These are phyloP conservation scores for Spizellomyces sp. DNA, from an alignment of 192 early-diverging fungal species.

Conservation along the genomic window DNA sequence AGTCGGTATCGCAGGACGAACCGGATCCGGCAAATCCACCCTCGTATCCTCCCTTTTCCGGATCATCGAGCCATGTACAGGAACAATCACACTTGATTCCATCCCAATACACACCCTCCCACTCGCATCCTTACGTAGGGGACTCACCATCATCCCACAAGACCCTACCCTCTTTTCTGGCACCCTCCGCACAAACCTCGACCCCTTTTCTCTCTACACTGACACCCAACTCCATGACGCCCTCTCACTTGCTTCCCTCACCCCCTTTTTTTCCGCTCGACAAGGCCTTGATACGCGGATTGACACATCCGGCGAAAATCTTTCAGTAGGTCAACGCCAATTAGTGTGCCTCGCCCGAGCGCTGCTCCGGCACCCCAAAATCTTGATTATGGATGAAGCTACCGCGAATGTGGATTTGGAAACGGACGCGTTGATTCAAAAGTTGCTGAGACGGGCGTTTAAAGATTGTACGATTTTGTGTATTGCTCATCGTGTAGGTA, in stretches of 20 bases:
- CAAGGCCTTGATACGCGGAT: slow-evolving; percentile 67
- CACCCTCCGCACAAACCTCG: slow-evolving; percentile 65
- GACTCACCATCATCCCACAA: slow-evolving; percentile 56
- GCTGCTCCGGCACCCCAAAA: slow-evolving; percentile 51
- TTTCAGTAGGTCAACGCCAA: slow-evolving; percentile 76
- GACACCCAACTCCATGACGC: slow-evolving; percentile 51
- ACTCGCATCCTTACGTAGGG: slow-evolving; percentile 32
- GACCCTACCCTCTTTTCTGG: slow-evolving; percentile 59
- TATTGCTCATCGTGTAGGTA: slow-evolving; percentile 19
- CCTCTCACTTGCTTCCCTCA: slow-evolving; percentile 40
- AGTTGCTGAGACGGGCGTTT: slow-evolving; percentile 54
- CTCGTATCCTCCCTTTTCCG: slow-evolving; percentile 46
- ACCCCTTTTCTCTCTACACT: slow-evolving; percentile 49
- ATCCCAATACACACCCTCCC: slow-evolving; percentile 55
- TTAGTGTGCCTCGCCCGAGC: slow-evolving; percentile 60
- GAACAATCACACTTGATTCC: slow-evolving; percentile 70
- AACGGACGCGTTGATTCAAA: slow-evolving; percentile 78
- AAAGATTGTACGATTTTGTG: slow-evolving; percentile 20
- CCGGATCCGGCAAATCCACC: slow-evolving; percentile 53
- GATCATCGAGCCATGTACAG: slow-evolving; percentile 47
- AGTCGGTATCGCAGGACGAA: slow-evolving; percentile 57
- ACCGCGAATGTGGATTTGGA: slow-evolving; percentile 29
- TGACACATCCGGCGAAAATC: slow-evolving; percentile 80
- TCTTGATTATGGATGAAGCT: slow-evolving; percentile 38
- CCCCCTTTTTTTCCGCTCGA: slow-evolving; percentile 43